A percentile compares a stretch with the other conserved stretches of the same genome.
These are phyloP conservation scores for Liriodendron chinense DNA, from an alignment of 164 flowering plant genomes.

Conservation along the genomic window DNA sequence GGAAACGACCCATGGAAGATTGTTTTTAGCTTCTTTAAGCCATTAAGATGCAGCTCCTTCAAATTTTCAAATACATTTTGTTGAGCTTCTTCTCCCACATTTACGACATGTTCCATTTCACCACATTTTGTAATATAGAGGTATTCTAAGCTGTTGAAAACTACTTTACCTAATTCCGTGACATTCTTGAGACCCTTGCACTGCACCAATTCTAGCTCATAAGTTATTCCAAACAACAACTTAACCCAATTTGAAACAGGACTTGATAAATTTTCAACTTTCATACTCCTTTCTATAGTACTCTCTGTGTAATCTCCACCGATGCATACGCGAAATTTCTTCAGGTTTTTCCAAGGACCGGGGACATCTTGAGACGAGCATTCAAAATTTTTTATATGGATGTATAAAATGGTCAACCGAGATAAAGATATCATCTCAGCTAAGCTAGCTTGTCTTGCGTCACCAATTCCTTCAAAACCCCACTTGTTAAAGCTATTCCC, in stretches of 20 bases:
- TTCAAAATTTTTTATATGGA: neutral
- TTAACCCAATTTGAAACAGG: neutral
- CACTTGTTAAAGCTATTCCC: neutral
- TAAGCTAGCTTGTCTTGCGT: neutral
- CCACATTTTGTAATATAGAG: neutral
- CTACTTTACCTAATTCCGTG: neutral
- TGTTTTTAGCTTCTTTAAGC: neutral
- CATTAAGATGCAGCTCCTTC: fast-evolving
- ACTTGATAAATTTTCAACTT: neutral
- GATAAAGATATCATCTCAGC: conserved; percentile 7
- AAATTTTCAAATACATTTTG: neutral
- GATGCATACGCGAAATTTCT: neutral
- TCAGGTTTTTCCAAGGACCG: conserved; percentile 6
- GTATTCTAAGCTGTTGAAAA: neutral
- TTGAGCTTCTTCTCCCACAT: neutral
- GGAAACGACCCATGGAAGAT: neutral
- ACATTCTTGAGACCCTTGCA: neutral
- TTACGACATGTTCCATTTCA: neutral
- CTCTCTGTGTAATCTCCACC: neutral
- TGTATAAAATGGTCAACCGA: neutral
- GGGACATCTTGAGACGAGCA: neutral
- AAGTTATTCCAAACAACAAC: neutral
- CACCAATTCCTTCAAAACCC: neutral
- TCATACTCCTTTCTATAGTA: neutral
- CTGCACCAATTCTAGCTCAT: neutral